phyloP scores from a whole-genome alignment of 345 rosid species.

The Raphanus raphanistrum region DNA sequence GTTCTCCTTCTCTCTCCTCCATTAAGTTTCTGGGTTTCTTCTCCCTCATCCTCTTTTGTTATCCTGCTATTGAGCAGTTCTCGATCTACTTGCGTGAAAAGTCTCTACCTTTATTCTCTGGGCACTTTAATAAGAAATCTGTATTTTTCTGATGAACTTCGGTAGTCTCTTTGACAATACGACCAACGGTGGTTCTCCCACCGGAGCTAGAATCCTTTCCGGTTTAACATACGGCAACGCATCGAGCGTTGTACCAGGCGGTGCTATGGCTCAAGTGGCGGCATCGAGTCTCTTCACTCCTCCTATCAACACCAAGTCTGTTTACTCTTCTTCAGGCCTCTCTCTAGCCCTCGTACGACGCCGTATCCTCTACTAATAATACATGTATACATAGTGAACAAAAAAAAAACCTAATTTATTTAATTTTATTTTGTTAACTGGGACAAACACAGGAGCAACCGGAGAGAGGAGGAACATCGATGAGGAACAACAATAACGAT shows the following conservation, averaged over 20 bases:
- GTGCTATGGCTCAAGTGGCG: slow-evolving; percentile 44
- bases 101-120: not conserved
- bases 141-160: slow-evolving; percentile 43
- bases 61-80: slow-evolving; percentile 3
- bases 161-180: slow-evolving; percentile 41
- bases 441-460: slow-evolving; percentile 41
- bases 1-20: slow-evolving; percentile 51
- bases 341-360: slow-evolving; percentile 48
- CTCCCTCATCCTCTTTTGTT: not conserved
- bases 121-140: not conserved
- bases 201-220: slow-evolving; percentile 40
- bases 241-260: slow-evolving; percentile 38
- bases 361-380: not conserved
- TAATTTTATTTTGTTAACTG: not conserved
- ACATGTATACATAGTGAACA: not conserved
- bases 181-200: slow-evolving; percentile 21
- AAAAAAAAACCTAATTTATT: not conserved
- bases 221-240: slow-evolving; percentile 33
- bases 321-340: slow-evolving; percentile 42
- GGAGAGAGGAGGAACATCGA: slow-evolving; percentile 43
- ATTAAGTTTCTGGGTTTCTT: slow-evolving; percentile 39
- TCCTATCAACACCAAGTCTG: slow-evolving; percentile 40
- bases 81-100: slow-evolving; percentile 10
- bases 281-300: slow-evolving; percentile 32
- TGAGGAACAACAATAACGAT: slow-evolving; percentile 35